These are phyloP conservation scores for Heliamphora pulchella DNA, from an alignment of 179 eudicot species.

Conservation along the genomic window DNA sequence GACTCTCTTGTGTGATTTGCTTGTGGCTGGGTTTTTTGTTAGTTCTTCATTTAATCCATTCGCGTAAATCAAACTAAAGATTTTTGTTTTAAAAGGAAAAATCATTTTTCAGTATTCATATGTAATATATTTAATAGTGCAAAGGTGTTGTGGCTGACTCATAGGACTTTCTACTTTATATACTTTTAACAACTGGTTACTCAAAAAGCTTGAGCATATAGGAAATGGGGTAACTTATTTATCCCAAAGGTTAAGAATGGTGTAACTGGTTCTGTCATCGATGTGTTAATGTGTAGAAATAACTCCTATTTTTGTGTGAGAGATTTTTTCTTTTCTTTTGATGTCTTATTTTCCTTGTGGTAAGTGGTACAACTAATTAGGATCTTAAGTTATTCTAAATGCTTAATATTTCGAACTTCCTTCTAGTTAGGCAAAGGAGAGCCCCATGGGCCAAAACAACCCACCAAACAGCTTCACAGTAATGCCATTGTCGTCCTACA, in stretches of 20 bases:
- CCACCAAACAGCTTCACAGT: no score
- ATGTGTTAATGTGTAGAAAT: neutral
- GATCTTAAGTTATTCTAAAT: neutral
- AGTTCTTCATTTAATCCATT: no score
- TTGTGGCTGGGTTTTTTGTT: no score
- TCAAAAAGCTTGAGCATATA: neutral
- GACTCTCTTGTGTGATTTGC: no score
- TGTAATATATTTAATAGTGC: neutral
- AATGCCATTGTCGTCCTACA: no score
- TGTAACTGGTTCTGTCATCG: neutral
- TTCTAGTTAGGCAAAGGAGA: neutral
- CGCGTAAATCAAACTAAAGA: no score
- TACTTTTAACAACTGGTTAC: slow-evolving; percentile 2
- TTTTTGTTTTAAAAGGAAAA: no score
- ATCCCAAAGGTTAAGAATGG: neutral
- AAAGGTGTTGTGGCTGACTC: neutral
- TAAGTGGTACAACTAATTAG: neutral
- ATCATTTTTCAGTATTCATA: no score
- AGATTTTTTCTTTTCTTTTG: neutral
- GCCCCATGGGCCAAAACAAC: neutral
- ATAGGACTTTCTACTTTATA: neutral
- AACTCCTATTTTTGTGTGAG: no score
- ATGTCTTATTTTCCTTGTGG: neutral
- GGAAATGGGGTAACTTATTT: neutral
- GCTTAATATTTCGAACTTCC: neutral